Evolutionary conservation across 78 protist genomes (phyloP).

Genomic region (Polysphondylium violaceum): DNA sequence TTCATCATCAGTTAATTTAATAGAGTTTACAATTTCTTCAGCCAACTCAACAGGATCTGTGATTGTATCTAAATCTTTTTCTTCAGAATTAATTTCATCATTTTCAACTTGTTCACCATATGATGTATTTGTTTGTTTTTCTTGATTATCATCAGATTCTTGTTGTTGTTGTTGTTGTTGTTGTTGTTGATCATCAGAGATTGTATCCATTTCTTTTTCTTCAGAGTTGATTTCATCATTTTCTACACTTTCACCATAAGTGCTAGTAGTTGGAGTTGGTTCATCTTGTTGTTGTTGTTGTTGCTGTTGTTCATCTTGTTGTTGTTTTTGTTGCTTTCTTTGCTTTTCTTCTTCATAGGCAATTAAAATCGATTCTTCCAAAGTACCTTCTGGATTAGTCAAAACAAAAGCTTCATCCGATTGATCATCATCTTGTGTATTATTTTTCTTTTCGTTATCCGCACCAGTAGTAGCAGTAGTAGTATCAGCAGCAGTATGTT

Average conservation of each 20-base stretch:
- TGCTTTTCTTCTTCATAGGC: background rate
- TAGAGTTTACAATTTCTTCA: background rate
- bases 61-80: background rate
- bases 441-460: background rate
- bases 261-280: background rate
- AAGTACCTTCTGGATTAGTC: too few relatives aligned
- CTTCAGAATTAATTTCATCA: constrained; percentile 23
- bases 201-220: background rate
- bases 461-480: too few relatives aligned
- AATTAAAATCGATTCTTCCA: too few relatives aligned
- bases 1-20: background rate
- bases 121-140: background rate
- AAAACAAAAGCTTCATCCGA: too few relatives aligned
- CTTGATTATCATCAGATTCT: background rate
- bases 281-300: background rate
- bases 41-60: background rate
- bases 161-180: constrained; percentile 11
- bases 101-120: background rate
- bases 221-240: background rate
- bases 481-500: too few relatives aligned
- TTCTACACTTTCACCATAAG: background rate
- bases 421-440: background rate
- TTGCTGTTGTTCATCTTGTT: background rate
- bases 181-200: background rate
- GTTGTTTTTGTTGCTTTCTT: background rate